Evolutionary conservation across 2,329 filamentous ascomycete species (phyloP).

Genomic region (Neonectria faginata): DNA sequence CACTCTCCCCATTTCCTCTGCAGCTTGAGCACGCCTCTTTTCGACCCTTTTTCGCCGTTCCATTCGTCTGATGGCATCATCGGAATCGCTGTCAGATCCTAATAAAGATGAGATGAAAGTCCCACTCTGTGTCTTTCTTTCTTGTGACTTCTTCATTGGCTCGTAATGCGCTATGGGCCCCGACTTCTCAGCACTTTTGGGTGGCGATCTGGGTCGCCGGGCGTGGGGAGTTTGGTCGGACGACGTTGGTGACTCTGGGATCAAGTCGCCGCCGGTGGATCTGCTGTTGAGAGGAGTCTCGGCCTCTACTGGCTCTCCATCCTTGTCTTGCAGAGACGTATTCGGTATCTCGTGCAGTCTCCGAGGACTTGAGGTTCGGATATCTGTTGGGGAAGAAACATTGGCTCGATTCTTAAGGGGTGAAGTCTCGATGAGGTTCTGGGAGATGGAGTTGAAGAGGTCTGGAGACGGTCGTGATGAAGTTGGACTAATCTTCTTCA

Average conservation of each 20-base stretch:
- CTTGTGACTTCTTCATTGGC: slow-evolving; percentile 60
- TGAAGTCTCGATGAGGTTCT: slow-evolving; percentile 58
- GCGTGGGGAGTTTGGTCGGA: slow-evolving; percentile 38
- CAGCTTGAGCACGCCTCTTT: slow-evolving; percentile 54
- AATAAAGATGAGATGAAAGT: slow-evolving; percentile 39
- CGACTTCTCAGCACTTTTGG: slow-evolving; percentile 38
- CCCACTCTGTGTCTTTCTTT: slow-evolving; percentile 50
- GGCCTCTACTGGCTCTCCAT: slow-evolving; percentile 32
- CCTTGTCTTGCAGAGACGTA: slow-evolving; percentile 41
- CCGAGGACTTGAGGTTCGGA: slow-evolving; percentile 57
- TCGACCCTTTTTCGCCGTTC: slow-evolving; percentile 54
- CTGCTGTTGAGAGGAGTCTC: slow-evolving; percentile 45
- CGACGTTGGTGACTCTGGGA: slow-evolving; percentile 53
- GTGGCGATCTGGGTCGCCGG: slow-evolving; percentile 30
- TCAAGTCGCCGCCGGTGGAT: slow-evolving; percentile 47
- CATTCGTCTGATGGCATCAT: slow-evolving; percentile 49
- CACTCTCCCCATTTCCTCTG: slow-evolving; percentile 56
- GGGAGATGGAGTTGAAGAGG: slow-evolving; percentile 60
- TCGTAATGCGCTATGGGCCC: slow-evolving; percentile 58
- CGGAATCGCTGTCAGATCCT: slow-evolving; percentile 51
- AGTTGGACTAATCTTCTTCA: slow-evolving; percentile 65
- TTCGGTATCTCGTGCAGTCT: slow-evolving; percentile 48
- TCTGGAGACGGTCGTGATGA: slow-evolving; percentile 69
- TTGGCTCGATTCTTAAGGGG: slow-evolving; percentile 63
- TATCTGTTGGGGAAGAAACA: slow-evolving; percentile 58